These are phyloP conservation scores for Bruguiera gymnorhiza DNA, from an alignment of 345 rosid species.

Conservation along the genomic window DNA sequence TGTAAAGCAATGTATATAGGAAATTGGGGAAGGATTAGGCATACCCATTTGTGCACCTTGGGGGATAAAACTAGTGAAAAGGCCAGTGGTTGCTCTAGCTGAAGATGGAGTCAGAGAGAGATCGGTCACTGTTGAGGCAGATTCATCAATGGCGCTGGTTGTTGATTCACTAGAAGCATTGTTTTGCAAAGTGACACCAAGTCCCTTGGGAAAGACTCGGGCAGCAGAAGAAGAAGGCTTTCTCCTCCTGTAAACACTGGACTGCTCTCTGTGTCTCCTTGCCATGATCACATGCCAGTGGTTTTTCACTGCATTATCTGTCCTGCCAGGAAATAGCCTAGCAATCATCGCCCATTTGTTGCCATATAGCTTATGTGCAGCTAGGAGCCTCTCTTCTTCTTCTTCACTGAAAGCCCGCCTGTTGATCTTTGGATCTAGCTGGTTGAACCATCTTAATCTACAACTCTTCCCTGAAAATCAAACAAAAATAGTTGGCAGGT, in stretches of 20 bases:
- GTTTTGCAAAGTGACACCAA: conserved; percentile 19
- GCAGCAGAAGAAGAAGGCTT: conserved; percentile 30
- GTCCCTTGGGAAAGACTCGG: conserved; percentile 16
- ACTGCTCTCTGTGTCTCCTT: conserved; percentile 70
- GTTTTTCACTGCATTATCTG: conserved; percentile 93
- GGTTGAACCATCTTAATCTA: conserved; percentile 94
- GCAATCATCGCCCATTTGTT: conserved; percentile 96
- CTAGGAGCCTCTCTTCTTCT: conserved; percentile 73
- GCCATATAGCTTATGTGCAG: conserved; percentile 70
- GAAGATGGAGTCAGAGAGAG: conserved; percentile 63
- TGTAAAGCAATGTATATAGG: not conserved
- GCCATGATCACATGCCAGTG: conserved; percentile 99
- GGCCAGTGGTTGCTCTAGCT: conserved; percentile 18
- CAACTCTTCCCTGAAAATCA: conserved; percentile 78
- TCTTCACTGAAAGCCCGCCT: conserved; percentile 70
- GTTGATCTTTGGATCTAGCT: conserved; percentile 88
- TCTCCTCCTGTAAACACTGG: conserved; percentile 44
- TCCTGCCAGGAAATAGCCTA: conserved; percentile 78
- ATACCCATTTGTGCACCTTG: conserved; percentile 32
- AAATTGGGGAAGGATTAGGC: not conserved
- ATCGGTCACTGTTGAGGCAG: conserved; percentile 57
- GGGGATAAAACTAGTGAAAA: conserved; percentile 26
- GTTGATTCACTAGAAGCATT: conserved; percentile 43
- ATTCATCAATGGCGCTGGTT: conserved; percentile 40
- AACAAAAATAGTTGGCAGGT: too few species aligned